These are phyloP conservation scores for Sphenostylis stenocarpa DNA, from an alignment of 306 rosid species.

Conservation along the genomic window DNA sequence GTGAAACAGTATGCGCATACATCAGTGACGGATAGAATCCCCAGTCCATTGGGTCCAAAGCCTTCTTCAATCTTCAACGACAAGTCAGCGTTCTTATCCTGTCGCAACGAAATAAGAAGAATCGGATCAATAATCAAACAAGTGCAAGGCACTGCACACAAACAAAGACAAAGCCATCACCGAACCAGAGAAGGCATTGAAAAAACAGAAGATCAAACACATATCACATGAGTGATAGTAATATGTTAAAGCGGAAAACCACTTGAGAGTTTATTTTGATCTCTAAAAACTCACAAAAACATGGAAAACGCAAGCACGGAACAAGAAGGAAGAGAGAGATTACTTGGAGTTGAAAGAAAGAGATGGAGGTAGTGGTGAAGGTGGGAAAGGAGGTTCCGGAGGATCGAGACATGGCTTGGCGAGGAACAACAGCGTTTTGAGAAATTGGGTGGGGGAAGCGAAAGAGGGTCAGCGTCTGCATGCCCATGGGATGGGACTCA, in stretches of 20 bases:
- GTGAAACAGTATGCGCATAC: constrained; percentile 43
- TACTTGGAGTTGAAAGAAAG: constrained; percentile 71
- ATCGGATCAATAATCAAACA: not conserved
- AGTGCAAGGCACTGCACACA: not conserved
- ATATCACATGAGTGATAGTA: not conserved
- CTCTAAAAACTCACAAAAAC: not conserved
- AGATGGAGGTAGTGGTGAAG: constrained; percentile 56
- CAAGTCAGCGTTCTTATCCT: constrained; percentile 72
- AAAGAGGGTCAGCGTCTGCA: not conserved
- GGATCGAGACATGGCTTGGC: constrained; percentile 43
- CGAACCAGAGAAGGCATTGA: not conserved
- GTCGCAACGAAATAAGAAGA: constrained; percentile 32
- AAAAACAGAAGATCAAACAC: constrained; percentile 22
- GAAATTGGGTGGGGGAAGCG: constrained; percentile 37
- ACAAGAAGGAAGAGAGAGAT: constrained; percentile 14
- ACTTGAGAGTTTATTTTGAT: not conserved
- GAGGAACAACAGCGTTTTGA: constrained; percentile 44
- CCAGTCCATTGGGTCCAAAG: constrained; percentile 76
- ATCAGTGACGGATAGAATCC: constrained; percentile 72
- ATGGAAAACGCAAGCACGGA: not conserved
- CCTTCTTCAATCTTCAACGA: constrained; percentile 80
- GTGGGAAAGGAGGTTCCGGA: constrained; percentile 50
- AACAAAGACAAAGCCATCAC: not conserved
- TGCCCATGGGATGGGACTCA: not conserved
- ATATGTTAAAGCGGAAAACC: not conserved